Evolutionary conservation across 495 filamentous ascomycete genomes (phyloP).

Genomic region (Aspergillus asperescens): DNA sequence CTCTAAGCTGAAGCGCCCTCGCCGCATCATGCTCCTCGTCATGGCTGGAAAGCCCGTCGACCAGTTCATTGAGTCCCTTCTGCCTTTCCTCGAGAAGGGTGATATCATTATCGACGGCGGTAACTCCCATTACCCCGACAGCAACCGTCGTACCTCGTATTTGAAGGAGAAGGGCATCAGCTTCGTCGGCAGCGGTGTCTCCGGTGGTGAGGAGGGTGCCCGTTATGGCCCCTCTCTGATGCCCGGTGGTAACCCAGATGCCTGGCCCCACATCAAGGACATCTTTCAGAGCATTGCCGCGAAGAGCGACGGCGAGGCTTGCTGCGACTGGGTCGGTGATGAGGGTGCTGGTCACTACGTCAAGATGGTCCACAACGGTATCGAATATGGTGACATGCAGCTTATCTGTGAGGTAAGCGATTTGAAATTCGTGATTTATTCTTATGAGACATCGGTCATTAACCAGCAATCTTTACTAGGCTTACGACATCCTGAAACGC

Average conservation of each 20-base stretch:
- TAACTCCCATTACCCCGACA: conserved; percentile 98
- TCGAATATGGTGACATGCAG: conserved; percentile 99
- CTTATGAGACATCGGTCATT: too few species aligned
- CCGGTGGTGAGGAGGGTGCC: conserved; percentile 98
- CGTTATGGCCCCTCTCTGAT: conserved; percentile 95
- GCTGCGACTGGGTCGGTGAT: conserved; percentile 99
- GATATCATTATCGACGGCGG: conserved; percentile 99
- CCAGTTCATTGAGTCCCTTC: conserved; percentile 93
- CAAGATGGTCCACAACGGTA: conserved; percentile 99
- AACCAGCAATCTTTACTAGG: conserved; percentile 48
- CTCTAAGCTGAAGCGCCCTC: conserved; percentile 91
- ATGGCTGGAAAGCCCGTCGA: conserved; percentile 97
- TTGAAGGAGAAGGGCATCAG: conserved; percentile 80
- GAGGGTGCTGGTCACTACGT: conserved; percentile 99
- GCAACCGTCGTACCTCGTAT: conserved; percentile 90
- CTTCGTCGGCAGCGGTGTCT: conserved; percentile 96
- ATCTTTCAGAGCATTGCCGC: conserved; percentile 96
- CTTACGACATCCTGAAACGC: conserved; percentile 99
- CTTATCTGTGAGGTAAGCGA: conserved; percentile 85
- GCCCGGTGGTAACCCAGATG: conserved; percentile 96
- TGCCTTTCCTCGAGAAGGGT: conserved; percentile 81
- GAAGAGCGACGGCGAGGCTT: conserved; percentile 93
- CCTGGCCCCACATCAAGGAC: conserved; percentile 98
- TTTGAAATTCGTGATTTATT: too few species aligned
- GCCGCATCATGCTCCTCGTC: conserved; percentile 95